A percentile compares a stretch with the other conserved stretches of the same genome.
phyloP scores from a whole-genome alignment of 257 asterid genomes.

The Plantago ovata region DNA sequence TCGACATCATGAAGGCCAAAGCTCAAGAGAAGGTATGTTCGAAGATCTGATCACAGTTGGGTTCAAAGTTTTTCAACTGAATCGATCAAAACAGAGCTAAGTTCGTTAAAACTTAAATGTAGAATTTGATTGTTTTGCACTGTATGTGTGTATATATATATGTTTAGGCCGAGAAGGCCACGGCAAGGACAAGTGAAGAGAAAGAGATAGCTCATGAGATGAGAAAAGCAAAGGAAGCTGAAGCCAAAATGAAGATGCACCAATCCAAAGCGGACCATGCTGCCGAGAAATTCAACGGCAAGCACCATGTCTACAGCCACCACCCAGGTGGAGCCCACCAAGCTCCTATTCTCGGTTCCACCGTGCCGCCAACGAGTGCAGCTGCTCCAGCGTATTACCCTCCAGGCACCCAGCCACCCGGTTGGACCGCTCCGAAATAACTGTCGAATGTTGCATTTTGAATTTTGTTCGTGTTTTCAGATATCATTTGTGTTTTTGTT shows the following conservation, averaged over 20 bases:
- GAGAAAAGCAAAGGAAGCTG: conserved; percentile 69
- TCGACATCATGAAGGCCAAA: conserved; percentile 56
- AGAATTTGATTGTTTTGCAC: no score
- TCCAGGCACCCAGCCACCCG: conserved; percentile 33
- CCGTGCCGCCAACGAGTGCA: conserved; percentile 24
- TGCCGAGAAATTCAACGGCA: conserved; percentile 34
- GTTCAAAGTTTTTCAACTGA: no score
- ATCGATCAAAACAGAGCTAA: no score
- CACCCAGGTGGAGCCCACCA: conserved; percentile 1
- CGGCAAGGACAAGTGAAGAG: conserved; percentile 52
- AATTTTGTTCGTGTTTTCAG: conserved; percentile 2
- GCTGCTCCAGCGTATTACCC: conserved; percentile 36
- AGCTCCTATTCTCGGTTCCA: conserved; percentile 17
- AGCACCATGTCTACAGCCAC: conserved; percentile 20
- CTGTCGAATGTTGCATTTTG: no score
- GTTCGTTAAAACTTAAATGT: no score
- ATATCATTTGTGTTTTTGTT: no score
- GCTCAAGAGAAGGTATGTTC: conserved; percentile 72
- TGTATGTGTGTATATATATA: neutral
- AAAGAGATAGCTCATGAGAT: conserved; percentile 45
- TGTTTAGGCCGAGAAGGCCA: conserved; percentile 46
- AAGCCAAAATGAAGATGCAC: conserved; percentile 73
- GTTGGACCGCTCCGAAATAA: conserved; percentile 24
- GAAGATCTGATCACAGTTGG: no score
- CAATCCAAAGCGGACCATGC: conserved; percentile 57